Percentiles rank a stretch among this genome's conserved stretches.
Conservation (phyloP, 352 stramenopile genomes). For the Lagenidium sp. region DNA sequence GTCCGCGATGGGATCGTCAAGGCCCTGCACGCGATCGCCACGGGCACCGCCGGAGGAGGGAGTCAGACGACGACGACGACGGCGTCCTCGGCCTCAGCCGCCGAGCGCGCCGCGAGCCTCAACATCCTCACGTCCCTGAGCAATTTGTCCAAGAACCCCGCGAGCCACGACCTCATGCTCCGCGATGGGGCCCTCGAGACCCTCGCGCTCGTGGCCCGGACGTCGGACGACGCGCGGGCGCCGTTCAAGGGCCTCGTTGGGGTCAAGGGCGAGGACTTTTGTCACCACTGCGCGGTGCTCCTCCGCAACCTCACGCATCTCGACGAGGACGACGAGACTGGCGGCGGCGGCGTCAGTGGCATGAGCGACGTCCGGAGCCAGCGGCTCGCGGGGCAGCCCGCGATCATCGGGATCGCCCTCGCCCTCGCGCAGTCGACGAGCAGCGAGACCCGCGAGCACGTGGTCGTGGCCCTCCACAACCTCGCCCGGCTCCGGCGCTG, state of each 20-base stretch:
- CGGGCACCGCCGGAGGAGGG: conserved; percentile 24
- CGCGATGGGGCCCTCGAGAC: conserved; percentile 58
- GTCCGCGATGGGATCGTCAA: conserved; percentile 66
- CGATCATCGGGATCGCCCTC: conserved; percentile 47
- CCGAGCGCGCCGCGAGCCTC: conserved; percentile 14
- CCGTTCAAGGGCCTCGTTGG: conserved; percentile 50
- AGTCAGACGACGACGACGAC: too few relatives aligned
- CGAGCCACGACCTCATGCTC: conserved; percentile 68
- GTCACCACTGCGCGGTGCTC: conserved; percentile 46
- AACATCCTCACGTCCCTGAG: conserved; percentile 61
- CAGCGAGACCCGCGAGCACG: conserved; percentile 52
- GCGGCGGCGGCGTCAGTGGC: not conserved
- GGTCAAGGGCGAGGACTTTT: conserved; percentile 60
- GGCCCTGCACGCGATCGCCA: conserved; percentile 50
- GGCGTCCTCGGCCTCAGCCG: conserved; percentile 9
- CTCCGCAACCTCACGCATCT: conserved; percentile 56
- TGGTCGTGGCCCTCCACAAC: conserved; percentile 61
- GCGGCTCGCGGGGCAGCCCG: conserved; percentile 36
- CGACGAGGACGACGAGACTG: not conserved
- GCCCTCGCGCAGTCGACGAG: conserved; percentile 32
- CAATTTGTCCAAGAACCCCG: conserved; percentile 44
- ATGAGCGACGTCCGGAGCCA: conserved; percentile 38
- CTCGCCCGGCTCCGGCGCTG: conserved; percentile 40
- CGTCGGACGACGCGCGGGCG: conserved; percentile 17
- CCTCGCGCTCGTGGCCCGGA: conserved; percentile 27